Base-by-base conservation (phyloP, 306 rosid genomes). In the Hippophae tibetana region DNA sequence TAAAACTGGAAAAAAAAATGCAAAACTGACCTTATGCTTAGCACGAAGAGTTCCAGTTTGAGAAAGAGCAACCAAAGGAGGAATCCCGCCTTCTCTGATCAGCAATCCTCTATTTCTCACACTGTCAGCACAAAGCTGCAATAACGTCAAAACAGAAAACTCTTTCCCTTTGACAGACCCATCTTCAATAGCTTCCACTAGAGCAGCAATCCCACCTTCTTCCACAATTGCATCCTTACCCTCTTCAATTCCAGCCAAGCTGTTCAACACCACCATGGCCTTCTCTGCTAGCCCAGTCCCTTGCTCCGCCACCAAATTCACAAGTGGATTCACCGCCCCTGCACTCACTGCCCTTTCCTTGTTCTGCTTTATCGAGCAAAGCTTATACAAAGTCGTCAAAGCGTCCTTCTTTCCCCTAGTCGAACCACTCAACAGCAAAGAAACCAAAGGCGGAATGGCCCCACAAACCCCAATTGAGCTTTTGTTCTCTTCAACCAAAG, bases 381-480 rank as follows among this genome's bases (percentile, higher is more conserved):
- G 89, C 81, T 90, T 90, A 52, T 90, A 90, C 42, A 90, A 78
- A 2, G 89, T 86, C 25, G 97, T 90, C 60, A 90, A 49, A 0
- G 97, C 90, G 61, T 90, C 97, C n/a, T 90, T 90, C 71, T 90
- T 90, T 31, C 97, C 97, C 18, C 97, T 74, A 61, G 44, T 84
- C 0, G 95, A 78, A 26, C 94, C 97, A 58, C 55, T 86, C 47
- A 90, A n/a, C 1, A 90, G 66, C 38, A 90, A 74, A 6, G 95
- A 81, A 27, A 90, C 97, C 47, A 86, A 60, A 0, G 89, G 97
- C 0, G 97, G 95, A 13, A 90, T 84, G 1, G 97, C 90, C 0
- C 95, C 97, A 9, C 90, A 87, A 5, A 87, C 97, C 1, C 97
- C 97, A 13, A 90, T 90, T 1, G 97, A 90, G 64, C 78, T 74